A percentile compares a stretch with the other conserved stretches of the same genome.
Conservation (phyloP, 2,329 filamentous ascomycete genomes). For the Coniochaeta hoffmannii region DNA sequence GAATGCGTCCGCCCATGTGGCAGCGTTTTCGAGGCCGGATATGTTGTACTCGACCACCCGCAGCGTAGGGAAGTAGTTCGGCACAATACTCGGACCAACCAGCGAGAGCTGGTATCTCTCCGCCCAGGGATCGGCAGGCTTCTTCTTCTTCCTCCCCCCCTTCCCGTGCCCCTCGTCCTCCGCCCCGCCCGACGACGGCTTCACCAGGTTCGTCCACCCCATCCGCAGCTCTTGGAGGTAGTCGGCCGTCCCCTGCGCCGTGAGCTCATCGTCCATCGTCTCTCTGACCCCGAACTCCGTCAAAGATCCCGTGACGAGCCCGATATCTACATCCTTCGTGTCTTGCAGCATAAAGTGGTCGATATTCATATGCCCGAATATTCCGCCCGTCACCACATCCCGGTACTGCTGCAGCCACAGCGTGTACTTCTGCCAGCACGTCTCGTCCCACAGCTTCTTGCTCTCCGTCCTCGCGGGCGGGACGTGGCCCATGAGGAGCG, state of each 20-base stretch:
- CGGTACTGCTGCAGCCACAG: conserved; percentile 86
- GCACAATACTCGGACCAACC: conserved; percentile 81
- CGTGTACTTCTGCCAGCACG: conserved; percentile 96
- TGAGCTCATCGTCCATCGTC: conserved; percentile 45
- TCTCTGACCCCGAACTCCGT: conserved; percentile 22
- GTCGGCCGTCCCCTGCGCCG: conserved; percentile 59
- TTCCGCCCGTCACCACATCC: conserved; percentile 70
- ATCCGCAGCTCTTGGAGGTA: conserved; percentile 74
- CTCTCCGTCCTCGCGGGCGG: conserved; percentile 78
- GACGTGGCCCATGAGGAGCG: conserved; percentile 88
- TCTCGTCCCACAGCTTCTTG: conserved; percentile 91
- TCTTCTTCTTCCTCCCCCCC: conserved; percentile 34
- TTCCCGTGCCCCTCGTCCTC: conserved; percentile 29
- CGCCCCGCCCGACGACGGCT: conserved; percentile 24
- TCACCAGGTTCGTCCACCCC: conserved; percentile 70
- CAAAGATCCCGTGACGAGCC: conserved; percentile 25
- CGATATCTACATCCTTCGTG: conserved; percentile 64
- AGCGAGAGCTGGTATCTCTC: conserved; percentile 79
- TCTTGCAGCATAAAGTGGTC: conserved; percentile 96
- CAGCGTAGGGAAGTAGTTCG: conserved; percentile 84
- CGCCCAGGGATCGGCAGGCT: conserved; percentile 68
- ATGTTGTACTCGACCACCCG: conserved; percentile 95
- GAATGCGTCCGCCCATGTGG: conserved; percentile 35
- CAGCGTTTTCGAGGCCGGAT: conserved; percentile 57
- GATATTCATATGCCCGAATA: conserved; percentile 97